Base-by-base conservation (phyloP, 352 stramenopile genomes). In the Globisporangium middletonii region DNA sequence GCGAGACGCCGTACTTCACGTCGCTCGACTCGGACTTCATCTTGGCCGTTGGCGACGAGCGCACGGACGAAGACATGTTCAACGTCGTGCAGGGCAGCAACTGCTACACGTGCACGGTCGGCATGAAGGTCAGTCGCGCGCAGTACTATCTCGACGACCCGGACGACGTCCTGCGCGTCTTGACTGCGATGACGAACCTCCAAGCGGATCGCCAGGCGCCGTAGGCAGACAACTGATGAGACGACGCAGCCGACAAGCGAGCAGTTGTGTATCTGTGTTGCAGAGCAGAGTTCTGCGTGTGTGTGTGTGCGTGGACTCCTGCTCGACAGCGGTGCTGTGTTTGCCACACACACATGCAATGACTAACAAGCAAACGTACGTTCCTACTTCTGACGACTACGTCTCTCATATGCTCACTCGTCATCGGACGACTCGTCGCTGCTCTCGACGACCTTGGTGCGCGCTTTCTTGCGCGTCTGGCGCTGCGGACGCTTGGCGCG, bases 21-120 rank as follows among this genome's bases (percentile, higher is more conserved):
- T 74, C 75, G 9, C 64, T 87, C 4, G 79, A 89, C 57, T 94
- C 92, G 50, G 86, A 95, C 52, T 92, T 95, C 51, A 94, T 95
- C 53, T 65, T 95, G 27, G 83, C 81, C 1, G 67, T 95, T 33
- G 86, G 86, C 5, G 86, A 95, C 57, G 86, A 95, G 59, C 77
- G 86, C 47, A 94, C 86, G 37, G 86, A 95, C 55, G 86, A 95
- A 71, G 84, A 95, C 52, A 95, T 95, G 84, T 95, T 94, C 53
- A 86, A 95, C 60, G 84, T 95, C 37, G 79, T 95, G 37, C 86
- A 95, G 62, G 86, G 84, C 28, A 88, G 72, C 65, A 92, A 95
- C 54, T 94, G 86, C 65, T 95, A 94, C 69, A 95, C 86, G 1
- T 90, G 79, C 65, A 92, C 86, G 8, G 86, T 95, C 27, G 86